Base-by-base conservation (phyloP, 352 stramenopile species). In the Globisporangium orthogonon region DNA sequence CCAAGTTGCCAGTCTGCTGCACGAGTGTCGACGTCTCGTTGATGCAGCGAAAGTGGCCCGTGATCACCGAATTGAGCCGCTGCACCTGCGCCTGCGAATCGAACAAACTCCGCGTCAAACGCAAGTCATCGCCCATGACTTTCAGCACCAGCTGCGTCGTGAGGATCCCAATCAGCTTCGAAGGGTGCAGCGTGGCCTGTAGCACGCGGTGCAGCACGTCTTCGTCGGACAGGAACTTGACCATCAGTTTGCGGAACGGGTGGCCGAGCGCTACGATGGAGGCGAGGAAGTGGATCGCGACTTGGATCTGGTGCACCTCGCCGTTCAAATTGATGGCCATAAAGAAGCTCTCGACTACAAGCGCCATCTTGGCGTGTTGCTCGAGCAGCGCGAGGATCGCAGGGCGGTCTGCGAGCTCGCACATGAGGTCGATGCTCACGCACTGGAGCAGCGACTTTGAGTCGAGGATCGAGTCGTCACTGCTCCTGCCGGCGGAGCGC, bases 281-380 rank as follows among this genome's bases (percentile, higher is more conserved):
- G 2, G 67, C 67, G n/a, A 94, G 60, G n/a, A 84, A 91, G 54
- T 91, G 63, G 2, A 78, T 55, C 39, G 76, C 72, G 30, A 90
- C 65, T 23, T 80, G 57, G 39, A 91, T 81, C 33, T 86, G 74
- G 18, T 84, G 69, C 1, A 40, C 59, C 33, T 79, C 78, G 9
- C 75, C 78, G 55, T 94, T 89, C 52, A 94, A 54, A 50, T 87
- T 86, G 49, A 94, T 72, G 10, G 67, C 63, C 58, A 77, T 74
- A 15, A 89, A 62, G 47, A 75, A 70, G 52, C 56, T 78, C 30
- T 90, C 74, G n/a, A 86, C 67, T 13, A 71, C 61, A 1, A 67
- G 62, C 28, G 62, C 55, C 37, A 91, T 64, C 40, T 82, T 83
- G n/a, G 65, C 51, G 39, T 81, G 64, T 35, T 76, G 62, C 54